A percentile compares a stretch with the other conserved stretches of the same genome.
These are phyloP conservation scores for Lasiosphaeria miniovina DNA, from an alignment of 495 filamentous ascomycete species.

Conservation along the genomic window DNA sequence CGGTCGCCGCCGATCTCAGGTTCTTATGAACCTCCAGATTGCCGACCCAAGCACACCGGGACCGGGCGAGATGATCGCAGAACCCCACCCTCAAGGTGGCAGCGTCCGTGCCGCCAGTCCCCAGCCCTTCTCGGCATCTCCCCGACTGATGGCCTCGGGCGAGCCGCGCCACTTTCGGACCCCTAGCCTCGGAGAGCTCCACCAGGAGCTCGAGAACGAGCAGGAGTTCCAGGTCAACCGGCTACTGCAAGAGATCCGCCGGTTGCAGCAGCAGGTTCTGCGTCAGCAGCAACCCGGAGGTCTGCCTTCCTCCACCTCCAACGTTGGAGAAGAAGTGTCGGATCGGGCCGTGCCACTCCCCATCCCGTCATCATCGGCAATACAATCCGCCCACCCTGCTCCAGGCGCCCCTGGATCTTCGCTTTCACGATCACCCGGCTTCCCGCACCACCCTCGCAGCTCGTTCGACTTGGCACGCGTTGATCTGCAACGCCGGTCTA, in stretches of 20 bases:
- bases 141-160: slow-evolving; percentile 50
- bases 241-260: slow-evolving; percentile 82
- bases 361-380: slow-evolving; percentile 21
- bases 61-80: slow-evolving; percentile 60
- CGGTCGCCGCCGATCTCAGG: slow-evolving; percentile 62
- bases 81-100: slow-evolving; percentile 31
- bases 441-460: slow-evolving; percentile 51
- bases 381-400: slow-evolving; percentile 26
- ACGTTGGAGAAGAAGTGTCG: slow-evolving; percentile 64
- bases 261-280: slow-evolving; percentile 79
- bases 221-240: slow-evolving; percentile 96
- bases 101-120: slow-evolving; percentile 55
- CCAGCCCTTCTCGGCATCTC: slow-evolving; percentile 54
- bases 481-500: slow-evolving; percentile 52
- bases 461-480: slow-evolving; percentile 56
- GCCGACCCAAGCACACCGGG: slow-evolving; percentile 62
- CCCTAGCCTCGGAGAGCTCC: slow-evolving; percentile 88
- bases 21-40: slow-evolving; percentile 70
- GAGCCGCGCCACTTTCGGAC: slow-evolving; percentile 62
- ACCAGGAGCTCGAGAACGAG: slow-evolving; percentile 92
- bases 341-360: slow-evolving; percentile 55
- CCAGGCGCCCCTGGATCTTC: slow-evolving; percentile 27
- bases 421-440: slow-evolving; percentile 51
- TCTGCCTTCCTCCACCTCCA: slow-evolving; percentile 32
- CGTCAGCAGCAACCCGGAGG: slow-evolving; percentile 40